These are phyloP conservation scores for Ascochyta rabiei DNA, from an alignment of 2,329 filamentous ascomycete species.

Conservation along the genomic window DNA sequence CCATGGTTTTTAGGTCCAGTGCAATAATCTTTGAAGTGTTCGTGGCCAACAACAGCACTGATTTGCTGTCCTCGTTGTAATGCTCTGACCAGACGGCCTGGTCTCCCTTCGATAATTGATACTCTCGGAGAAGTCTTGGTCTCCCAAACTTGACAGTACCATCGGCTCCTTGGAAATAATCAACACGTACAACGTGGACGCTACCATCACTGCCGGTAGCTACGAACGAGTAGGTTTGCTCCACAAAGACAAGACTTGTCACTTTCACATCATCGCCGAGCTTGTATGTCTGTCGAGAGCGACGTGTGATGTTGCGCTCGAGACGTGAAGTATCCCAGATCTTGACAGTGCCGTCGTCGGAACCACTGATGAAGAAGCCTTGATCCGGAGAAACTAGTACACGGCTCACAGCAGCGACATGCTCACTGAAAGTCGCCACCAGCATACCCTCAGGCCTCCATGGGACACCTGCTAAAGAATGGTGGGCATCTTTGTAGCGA, in stretches of 20 bases:
- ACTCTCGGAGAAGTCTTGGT: constrained; percentile 71
- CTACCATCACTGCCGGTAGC: constrained; percentile 90
- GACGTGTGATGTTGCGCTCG: constrained; percentile 87
- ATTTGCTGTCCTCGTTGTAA: constrained; percentile 80
- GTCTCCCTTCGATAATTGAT: constrained; percentile 75
- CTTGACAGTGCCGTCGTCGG: constrained; percentile 88
- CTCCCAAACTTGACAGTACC: constrained; percentile 75
- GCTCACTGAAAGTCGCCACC: constrained; percentile 88
- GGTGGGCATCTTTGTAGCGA: constrained; percentile 60
- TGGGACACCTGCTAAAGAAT: constrained; percentile 57
- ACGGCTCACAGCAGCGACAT: constrained; percentile 80
- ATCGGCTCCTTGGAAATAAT: constrained; percentile 63
- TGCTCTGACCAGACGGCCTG: constrained; percentile 91
- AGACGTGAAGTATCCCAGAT: constrained; percentile 91
- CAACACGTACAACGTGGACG: constrained; percentile 81
- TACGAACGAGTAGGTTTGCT: constrained; percentile 91
- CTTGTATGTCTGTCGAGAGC: constrained; percentile 83
- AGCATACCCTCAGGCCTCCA: constrained; percentile 87
- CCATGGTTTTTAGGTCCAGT: constrained; percentile 87
- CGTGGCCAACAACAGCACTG: constrained; percentile 84
- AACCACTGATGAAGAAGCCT: constrained; percentile 90
- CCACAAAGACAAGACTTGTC: constrained; percentile 85
- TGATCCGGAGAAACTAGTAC: constrained; percentile 87
- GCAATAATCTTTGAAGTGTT: constrained; percentile 83
- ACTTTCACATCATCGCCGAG: constrained; percentile 75